Evolutionary conservation across 2,329 filamentous ascomycete genomes (phyloP).

Genomic region (Pseudogymnoascus sp.): DNA sequence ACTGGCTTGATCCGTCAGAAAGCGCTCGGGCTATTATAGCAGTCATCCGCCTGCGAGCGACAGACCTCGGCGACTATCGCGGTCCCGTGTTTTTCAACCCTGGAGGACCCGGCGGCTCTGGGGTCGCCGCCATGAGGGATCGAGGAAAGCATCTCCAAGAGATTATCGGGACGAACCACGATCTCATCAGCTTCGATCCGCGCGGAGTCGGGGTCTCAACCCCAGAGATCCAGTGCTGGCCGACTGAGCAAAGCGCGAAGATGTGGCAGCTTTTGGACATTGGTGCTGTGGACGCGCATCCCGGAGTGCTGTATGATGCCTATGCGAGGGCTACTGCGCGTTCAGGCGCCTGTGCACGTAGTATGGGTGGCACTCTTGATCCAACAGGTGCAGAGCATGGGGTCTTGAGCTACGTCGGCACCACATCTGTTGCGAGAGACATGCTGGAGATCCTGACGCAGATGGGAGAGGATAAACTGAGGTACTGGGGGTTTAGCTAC

Average conservation of each 20-base stretch:
- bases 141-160: conserved; percentile 30
- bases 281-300: conserved; percentile 41
- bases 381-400: conserved; percentile 22
- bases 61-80: conserved; percentile 17
- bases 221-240: conserved; percentile 47
- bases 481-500: conserved; percentile 48
- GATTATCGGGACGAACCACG: conserved; percentile 35
- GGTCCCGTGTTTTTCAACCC: conserved; percentile 39
- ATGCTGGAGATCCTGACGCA: conserved; percentile 32
- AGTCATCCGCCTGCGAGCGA: conserved; percentile 20
- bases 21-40: conserved; percentile 16
- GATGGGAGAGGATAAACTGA: conserved; percentile 30
- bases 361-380: conserved; percentile 17
- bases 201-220: conserved; percentile 45
- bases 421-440: conserved; percentile 31
- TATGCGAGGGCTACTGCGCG: conserved; percentile 38
- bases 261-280: conserved; percentile 40
- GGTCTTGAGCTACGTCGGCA: conserved; percentile 26
- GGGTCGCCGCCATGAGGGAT: conserved; percentile 27
- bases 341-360: conserved; percentile 36
- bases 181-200: conserved; percentile 44
- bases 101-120: conserved; percentile 42
- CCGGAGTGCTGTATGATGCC: conserved; percentile 40
- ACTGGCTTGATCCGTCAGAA: conserved; percentile 22
- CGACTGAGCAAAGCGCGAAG: conserved; percentile 34